Percentiles rank a stretch among this genome's conserved stretches.
These are phyloP conservation scores for Fomitopsis schrenkii DNA, from an alignment of 1,284 basidiomycete genomes.

Conservation along the genomic window DNA sequence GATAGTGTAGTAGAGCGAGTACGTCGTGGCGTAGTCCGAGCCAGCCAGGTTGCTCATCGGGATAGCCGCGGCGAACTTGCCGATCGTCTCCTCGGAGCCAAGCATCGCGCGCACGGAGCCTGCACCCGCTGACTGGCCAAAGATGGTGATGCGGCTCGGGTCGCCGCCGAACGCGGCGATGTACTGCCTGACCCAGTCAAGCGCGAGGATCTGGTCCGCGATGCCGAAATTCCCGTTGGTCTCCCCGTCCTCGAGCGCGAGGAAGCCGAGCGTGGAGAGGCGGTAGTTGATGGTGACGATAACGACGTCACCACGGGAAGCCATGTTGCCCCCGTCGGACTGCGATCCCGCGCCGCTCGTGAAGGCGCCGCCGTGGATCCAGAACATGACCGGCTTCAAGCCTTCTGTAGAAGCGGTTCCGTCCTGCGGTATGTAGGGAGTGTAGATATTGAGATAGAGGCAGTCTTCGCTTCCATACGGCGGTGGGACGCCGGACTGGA, in stretches of 20 bases:
- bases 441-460: conserved; percentile 42
- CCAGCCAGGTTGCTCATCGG: conserved; percentile 47
- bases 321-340: not conserved
- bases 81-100: conserved; percentile 37
- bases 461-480: conserved; percentile 33
- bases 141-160: conserved; percentile 33
- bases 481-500: conserved; percentile 21
- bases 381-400: conserved; percentile 40
- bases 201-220: conserved; percentile 34
- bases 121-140: conserved; percentile 38
- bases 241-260: conserved; percentile 32
- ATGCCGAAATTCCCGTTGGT: conserved; percentile 40
- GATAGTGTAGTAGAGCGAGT: conserved; percentile 36
- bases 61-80: conserved; percentile 42
- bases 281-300: conserved; percentile 46
- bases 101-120: conserved; percentile 38
- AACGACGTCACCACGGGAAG: conserved; percentile 33
- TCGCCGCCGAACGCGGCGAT: conserved; percentile 35
- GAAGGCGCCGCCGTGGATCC: conserved; percentile 44
- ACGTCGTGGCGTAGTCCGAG: conserved; percentile 38
- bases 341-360: conserved; percentile 31
- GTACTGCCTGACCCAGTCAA: conserved; percentile 33
- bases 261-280: conserved; percentile 38
- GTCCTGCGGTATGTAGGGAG: conserved; percentile 31
- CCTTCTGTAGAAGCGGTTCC: conserved; percentile 10